These are phyloP conservation scores for Sarcomyxa edulis DNA, from an alignment of 768 basidiomycete species.

Conservation along the genomic window DNA sequence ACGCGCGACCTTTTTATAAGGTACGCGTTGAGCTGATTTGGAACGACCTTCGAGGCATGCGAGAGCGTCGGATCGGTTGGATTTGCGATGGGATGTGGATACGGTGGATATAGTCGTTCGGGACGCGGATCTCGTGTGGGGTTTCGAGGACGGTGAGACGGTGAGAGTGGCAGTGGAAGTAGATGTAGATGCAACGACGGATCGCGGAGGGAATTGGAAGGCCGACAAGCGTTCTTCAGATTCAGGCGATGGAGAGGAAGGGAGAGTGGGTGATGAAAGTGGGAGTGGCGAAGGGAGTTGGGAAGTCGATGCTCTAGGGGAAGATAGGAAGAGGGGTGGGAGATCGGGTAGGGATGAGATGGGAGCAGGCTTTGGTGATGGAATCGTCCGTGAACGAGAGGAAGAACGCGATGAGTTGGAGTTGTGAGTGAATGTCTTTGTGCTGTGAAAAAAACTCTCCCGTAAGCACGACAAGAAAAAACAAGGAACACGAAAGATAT, in stretches of 20 bases:
- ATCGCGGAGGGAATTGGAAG: not conserved
- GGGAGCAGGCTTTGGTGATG: constrained; percentile 8
- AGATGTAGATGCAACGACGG: too few relatives aligned
- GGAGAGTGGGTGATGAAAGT: constrained; percentile 20
- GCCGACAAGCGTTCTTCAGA: too few relatives aligned
- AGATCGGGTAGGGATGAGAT: constrained; percentile 3
- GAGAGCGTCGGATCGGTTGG: constrained; percentile 3
- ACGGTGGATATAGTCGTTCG: not conserved
- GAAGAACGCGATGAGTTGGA: too few relatives aligned
- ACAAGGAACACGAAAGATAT: too few relatives aligned
- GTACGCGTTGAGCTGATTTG: not conserved
- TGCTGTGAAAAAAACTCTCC: too few relatives aligned
- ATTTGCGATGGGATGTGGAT: not conserved
- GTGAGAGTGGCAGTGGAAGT: too few relatives aligned
- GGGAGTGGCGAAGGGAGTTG: constrained; percentile 13
- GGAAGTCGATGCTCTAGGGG: constrained; percentile 5
- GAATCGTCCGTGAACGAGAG: constrained; percentile 14
- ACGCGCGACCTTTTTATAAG: not conserved
- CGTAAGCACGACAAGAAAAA: too few relatives aligned
- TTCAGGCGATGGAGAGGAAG: not conserved
- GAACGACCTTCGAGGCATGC: constrained; percentile 4
- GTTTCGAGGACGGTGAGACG: not conserved
- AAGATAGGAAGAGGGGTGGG: too few relatives aligned
- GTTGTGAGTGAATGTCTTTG: too few relatives aligned
- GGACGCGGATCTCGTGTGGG: not conserved